phyloP scores from a whole-genome alignment of 176 grass and related monocot genomes.

The Bonia amplexicaulis region DNA sequence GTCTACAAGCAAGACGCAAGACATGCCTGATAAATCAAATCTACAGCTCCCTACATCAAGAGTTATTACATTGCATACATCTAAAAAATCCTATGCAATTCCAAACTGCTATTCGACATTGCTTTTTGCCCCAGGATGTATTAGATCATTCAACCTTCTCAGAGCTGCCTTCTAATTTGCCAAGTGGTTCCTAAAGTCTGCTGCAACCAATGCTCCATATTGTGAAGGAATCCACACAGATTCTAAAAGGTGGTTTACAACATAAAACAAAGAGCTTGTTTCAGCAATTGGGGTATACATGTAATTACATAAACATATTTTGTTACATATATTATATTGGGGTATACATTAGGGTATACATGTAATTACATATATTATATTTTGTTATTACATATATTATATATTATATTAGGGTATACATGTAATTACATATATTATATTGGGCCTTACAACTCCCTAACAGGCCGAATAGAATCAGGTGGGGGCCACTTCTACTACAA shows the following conservation, averaged over 20 bases:
- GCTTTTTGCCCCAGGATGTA: background rate
- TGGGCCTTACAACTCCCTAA: too few species aligned
- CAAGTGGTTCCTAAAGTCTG: background rate
- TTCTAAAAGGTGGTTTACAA: background rate
- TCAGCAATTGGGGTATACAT: too few species aligned
- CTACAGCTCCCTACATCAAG: background rate
- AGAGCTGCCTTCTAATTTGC: background rate
- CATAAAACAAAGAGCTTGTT: background rate
- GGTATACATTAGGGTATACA: too few species aligned
- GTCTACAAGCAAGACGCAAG: background rate
- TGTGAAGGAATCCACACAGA: background rate
- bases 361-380: too few species aligned
- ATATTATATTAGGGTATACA: too few species aligned
- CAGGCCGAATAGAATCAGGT: too few species aligned
- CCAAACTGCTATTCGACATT: background rate
- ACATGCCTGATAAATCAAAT: background rate
- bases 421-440: too few species aligned
- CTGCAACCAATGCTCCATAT: background rate
- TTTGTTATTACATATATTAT: too few species aligned
- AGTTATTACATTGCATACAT: background rate
- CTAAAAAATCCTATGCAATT: background rate
- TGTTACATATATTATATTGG: too few species aligned
- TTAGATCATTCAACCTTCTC: background rate
- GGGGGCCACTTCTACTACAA: too few species aligned
- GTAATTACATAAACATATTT: too few species aligned